phyloP scores from a whole-genome alignment of 371 early-diverging fungal genomes.

The Mortierella sp. region DNA sequence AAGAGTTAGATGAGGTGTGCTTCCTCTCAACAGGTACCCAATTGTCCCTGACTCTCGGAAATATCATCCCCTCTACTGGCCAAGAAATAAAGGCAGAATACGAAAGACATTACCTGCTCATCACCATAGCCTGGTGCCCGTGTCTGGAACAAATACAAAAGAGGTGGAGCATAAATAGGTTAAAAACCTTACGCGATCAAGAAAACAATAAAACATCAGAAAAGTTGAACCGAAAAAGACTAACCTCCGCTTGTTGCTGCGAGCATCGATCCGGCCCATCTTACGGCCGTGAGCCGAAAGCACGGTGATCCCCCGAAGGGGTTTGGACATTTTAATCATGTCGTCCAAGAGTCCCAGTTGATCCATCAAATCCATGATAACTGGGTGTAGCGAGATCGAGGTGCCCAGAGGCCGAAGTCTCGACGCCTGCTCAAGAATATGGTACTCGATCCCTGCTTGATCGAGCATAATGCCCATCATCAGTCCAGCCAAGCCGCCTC shows the following conservation, averaged over 20 bases:
- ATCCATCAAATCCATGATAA: slow-evolving; percentile 40
- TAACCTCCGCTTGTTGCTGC: slow-evolving; percentile 48
- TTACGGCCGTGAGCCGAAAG: slow-evolving; percentile 42
- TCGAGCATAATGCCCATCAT: slow-evolving; percentile 52
- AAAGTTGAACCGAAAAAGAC: too few relatives aligned
- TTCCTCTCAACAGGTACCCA: neutral
- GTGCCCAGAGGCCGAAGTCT: slow-evolving; percentile 48
- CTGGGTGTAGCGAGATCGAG: slow-evolving; percentile 50
- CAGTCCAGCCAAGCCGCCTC: slow-evolving; percentile 44
- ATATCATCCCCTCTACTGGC: too few relatives aligned
- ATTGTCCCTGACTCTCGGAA: neutral
- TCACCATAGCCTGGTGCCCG: slow-evolving; percentile 46
- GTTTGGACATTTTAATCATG: slow-evolving; percentile 34
- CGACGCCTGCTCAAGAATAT: slow-evolving; percentile 52
- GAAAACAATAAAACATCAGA: too few relatives aligned
- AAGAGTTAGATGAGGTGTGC: neutral
- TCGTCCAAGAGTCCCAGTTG: slow-evolving; percentile 46
- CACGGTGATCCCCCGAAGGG: slow-evolving; percentile 40
- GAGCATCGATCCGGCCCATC: slow-evolving; percentile 46
- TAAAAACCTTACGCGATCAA: slow-evolving; percentile 1
- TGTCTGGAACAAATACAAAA: slow-evolving; percentile 15
- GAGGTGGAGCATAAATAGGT: neutral
- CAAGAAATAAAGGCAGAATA: neutral
- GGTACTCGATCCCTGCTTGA: slow-evolving; percentile 49
- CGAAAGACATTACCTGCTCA: slow-evolving; percentile 48